phyloP scores from a whole-genome alignment of 495 filamentous ascomycete genomes.

The Xylaria intraflava region DNA sequence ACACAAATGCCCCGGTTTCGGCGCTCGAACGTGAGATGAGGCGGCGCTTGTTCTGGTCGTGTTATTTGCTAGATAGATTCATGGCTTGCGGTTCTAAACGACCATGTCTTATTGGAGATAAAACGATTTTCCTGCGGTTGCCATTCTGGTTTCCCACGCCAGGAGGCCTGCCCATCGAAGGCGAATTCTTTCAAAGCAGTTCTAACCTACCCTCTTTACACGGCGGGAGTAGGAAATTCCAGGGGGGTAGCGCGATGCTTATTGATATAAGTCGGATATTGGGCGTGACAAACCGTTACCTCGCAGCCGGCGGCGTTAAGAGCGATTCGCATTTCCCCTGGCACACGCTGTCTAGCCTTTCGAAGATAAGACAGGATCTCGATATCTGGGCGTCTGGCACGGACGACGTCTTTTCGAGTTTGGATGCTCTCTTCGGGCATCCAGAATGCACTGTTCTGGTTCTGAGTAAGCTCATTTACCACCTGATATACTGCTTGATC shows the following conservation, averaged over 20 bases:
- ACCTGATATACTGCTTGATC: constrained; percentile 75
- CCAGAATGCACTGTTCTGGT: constrained; percentile 70
- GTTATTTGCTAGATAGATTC: constrained; percentile 77
- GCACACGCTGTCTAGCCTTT: constrained; percentile 77
- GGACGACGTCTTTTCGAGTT: constrained; percentile 67
- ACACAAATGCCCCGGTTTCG: constrained; percentile 48
- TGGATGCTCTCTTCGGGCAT: constrained; percentile 68
- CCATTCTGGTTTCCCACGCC: constrained; percentile 59
- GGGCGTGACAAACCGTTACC: constrained; percentile 75
- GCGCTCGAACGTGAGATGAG: constrained; percentile 64
- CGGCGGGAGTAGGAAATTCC: constrained; percentile 57
- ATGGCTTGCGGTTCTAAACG: constrained; percentile 70
- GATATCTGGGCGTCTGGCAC: constrained; percentile 79
- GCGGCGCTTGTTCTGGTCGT: constrained; percentile 74
- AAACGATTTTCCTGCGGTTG: constrained; percentile 63
- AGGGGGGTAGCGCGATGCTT: constrained; percentile 64
- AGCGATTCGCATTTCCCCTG: constrained; percentile 85
- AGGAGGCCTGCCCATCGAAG: constrained; percentile 53
- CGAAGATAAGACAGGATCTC: constrained; percentile 76
- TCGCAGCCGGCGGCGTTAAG: constrained; percentile 78
- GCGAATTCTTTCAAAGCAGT: constrained; percentile 68
- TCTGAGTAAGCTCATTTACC: constrained; percentile 76
- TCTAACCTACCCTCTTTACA: constrained; percentile 63
- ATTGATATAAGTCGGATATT: constrained; percentile 78
- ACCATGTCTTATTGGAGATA: constrained; percentile 67